Base-by-base conservation (phyloP, 352 stramenopile genomes). In the Phytophthora capsici region DNA sequence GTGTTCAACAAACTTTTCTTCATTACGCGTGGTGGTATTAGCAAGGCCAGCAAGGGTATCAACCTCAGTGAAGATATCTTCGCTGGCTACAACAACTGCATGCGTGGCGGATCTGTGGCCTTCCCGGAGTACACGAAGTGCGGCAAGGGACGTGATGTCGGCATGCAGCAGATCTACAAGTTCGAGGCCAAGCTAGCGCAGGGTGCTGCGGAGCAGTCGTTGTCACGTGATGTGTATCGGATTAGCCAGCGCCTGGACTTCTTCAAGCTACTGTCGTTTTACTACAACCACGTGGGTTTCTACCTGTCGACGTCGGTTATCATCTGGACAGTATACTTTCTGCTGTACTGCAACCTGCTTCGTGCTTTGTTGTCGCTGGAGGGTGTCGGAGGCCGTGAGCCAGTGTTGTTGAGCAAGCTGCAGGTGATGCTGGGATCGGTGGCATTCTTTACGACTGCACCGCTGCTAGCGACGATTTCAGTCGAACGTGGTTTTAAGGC, bases 1-100 rank as follows among this genome's bases (percentile, higher is more conserved):
- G 86, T 99, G 23, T 99, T 99, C 72, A 98, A 99, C 78, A 99
- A 99, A 75, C 69, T 99, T 6, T 99, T 99, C 69, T 99, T 99
- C 80, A 99, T 99, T 72, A 99, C 97, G 20, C 88, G 96, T 45
- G 98, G 98, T 52, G 98, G 98, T n/a, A 98, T 99, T 61, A 98
- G 91, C 71, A 99, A 99, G 78, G 97, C 96, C 19, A 99, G 94
- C 66, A 99, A 99, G 70, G 98, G 98, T 34, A 99, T 99, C 73
- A 99, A 99, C 67, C 83, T 99, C 30, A 99, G 95, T 49, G 98
- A 99, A 77, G 98, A 99, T 81, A 99, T 99, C 55, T 99, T 99
- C 66, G 98, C 98, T 17, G 98, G 98, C 26, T 99, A 99, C 89
- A 99, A 99, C 75, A 99, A 98, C 71, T 96, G 95, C 34, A 93